Evolutionary conservation across 495 filamentous ascomycete species (phyloP).

Genomic region (Neurospora terricola): DNA sequence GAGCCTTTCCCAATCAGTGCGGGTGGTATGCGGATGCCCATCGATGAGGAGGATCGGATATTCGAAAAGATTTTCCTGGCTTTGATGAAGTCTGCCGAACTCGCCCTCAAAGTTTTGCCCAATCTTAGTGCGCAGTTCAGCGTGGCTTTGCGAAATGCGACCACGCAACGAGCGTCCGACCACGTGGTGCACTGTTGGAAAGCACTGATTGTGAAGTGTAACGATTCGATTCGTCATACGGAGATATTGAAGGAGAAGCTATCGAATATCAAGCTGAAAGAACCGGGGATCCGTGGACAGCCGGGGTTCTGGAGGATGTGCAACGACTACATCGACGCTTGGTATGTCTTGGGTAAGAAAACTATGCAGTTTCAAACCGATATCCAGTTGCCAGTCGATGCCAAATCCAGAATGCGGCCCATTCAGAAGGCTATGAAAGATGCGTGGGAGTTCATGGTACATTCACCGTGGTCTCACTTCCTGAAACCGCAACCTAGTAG

Average conservation of each 20-base stretch:
- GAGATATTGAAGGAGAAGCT: constrained; percentile 59
- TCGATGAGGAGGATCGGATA: constrained; percentile 60
- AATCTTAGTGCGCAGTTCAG: constrained; percentile 52
- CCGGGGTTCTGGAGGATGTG: constrained; percentile 74
- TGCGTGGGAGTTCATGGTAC: constrained; percentile 59
- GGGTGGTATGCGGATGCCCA: constrained; percentile 27
- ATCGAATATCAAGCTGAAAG: constrained; percentile 72
- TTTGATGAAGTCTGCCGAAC: constrained; percentile 55
- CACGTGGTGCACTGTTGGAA: constrained; percentile 57
- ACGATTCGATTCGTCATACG: constrained; percentile 52
- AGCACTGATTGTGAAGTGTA: constrained; percentile 55
- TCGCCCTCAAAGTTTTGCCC: constrained; percentile 57
- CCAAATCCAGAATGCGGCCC: constrained; percentile 60
- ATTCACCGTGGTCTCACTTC: constrained; percentile 62
- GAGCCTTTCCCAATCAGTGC: constrained; percentile 60
- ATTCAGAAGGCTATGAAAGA: constrained; percentile 70
- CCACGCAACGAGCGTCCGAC: constrained; percentile 29
- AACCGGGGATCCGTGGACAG: constrained; percentile 66
- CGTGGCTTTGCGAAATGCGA: constrained; percentile 34
- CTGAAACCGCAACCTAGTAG: constrained; percentile 13
- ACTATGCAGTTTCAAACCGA: constrained; percentile 55
- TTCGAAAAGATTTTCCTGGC: constrained; percentile 75
- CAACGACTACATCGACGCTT: constrained; percentile 65
- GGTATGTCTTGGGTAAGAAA: constrained; percentile 60
- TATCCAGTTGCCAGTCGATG: constrained; percentile 53